A percentile compares a stretch with the other conserved stretches of the same genome.
phyloP scores from a whole-genome alignment of 331 rosid genomes.

The Acacia concinna region DNA sequence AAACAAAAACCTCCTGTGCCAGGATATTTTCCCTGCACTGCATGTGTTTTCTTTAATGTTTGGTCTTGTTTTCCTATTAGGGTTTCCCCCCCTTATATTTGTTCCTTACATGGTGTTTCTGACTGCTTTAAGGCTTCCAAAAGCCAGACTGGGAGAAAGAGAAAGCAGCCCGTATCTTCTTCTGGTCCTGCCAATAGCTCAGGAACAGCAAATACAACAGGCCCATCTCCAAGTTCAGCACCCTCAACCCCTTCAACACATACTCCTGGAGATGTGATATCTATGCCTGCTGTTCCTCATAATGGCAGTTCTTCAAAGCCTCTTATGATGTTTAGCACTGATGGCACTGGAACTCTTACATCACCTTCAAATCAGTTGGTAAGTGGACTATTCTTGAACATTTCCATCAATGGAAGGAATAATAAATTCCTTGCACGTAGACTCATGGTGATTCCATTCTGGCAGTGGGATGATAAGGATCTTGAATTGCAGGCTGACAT shows the following conservation, averaged over 20 bases:
- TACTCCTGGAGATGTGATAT: constrained; percentile 96
- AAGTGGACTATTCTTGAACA: constrained; percentile 41
- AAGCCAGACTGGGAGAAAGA: constrained; percentile 94
- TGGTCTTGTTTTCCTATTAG: background rate
- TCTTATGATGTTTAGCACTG: constrained; percentile 80
- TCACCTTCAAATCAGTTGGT: constrained; percentile 96
- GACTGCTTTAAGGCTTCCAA: constrained; percentile 75
- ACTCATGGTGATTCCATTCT: constrained; percentile 93
- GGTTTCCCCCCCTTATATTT: background rate
- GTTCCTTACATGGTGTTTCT: constrained; percentile 47
- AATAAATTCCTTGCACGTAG: constrained; percentile 55
- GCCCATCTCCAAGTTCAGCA: constrained; percentile 98
- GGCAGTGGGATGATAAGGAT: constrained; percentile 99
- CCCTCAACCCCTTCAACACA: constrained; percentile 99
- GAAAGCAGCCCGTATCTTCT: constrained; percentile 95
- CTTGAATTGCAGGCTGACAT: constrained; percentile 99
- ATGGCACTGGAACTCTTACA: constrained; percentile 85
- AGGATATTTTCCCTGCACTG: background rate
- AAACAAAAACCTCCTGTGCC: too few species aligned
- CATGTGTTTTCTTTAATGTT: background rate
- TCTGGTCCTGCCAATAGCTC: constrained; percentile 99
- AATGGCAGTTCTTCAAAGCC: constrained; percentile 90
- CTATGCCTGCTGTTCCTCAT: constrained; percentile 93
- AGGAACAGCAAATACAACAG: constrained; percentile 94
- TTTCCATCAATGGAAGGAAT: constrained; percentile 53